Conservation (phyloP, 2,329 filamentous ascomycete genomes). For the Fusarium subtropicale region DNA sequence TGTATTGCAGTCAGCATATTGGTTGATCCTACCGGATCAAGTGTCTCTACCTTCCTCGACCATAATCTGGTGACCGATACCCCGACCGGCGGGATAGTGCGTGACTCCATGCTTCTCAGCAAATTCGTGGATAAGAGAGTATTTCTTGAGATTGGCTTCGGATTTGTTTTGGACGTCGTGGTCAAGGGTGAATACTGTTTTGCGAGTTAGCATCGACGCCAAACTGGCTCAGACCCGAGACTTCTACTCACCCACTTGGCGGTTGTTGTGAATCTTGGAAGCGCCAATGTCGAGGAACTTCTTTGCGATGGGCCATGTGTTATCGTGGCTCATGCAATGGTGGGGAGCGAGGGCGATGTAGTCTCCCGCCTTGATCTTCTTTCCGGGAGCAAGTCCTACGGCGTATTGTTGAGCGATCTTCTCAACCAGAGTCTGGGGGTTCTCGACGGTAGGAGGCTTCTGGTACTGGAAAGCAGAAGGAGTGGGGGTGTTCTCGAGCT, state of each 20-base stretch:
- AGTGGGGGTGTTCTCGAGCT: conserved; percentile 65
- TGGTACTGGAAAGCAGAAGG: conserved; percentile 67
- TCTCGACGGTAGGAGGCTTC: conserved; percentile 47
- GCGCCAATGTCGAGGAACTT: conserved; percentile 87
- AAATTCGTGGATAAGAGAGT: conserved; percentile 83
- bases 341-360: conserved; percentile 81
- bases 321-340: conserved; percentile 88
- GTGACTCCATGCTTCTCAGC: conserved; percentile 80
- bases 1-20: neutral
- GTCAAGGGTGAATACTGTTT: conserved; percentile 79
- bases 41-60: conserved; percentile 65
- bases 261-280: conserved; percentile 73
- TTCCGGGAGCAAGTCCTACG: conserved; percentile 78
- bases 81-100: conserved; percentile 80
- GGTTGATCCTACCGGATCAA: accelerated
- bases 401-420: conserved; percentile 91
- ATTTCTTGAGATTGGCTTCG: conserved; percentile 84
- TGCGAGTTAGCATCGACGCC: neutral
- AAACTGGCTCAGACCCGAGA: conserved; percentile 52
- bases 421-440: conserved; percentile 84
- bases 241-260: conserved; percentile 60
- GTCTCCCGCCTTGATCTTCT: conserved; percentile 82
- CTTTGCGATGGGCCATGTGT: conserved; percentile 76
- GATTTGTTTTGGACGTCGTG: conserved; percentile 90
- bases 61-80: conserved; percentile 94